Evolutionary conservation across 257 asterid species (phyloP).

Genomic region (Thymus quinquecostatus): DNA sequence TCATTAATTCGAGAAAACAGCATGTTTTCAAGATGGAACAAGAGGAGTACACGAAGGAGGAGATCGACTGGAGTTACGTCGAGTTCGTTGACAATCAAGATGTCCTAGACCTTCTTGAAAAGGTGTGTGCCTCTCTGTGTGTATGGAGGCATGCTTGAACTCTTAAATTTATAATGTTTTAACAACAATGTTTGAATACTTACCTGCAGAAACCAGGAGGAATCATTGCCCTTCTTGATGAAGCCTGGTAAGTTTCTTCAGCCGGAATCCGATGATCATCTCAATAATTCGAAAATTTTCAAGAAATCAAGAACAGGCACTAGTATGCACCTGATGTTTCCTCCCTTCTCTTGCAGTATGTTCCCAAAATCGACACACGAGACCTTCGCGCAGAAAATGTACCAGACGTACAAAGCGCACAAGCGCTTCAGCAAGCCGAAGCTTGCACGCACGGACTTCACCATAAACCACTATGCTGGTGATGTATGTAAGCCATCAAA

Average conservation of each 20-base stretch:
- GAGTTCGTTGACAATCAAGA: conserved; percentile 97
- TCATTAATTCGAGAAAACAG: conserved; percentile 46
- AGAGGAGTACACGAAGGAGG: conserved; percentile 91
- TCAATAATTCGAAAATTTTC: neutral
- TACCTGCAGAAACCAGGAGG: conserved; percentile 95
- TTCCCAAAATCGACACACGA: conserved; percentile 97
- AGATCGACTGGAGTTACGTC: conserved; percentile 94
- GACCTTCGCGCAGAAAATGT: conserved; percentile 95
- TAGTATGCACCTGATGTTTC: conserved; percentile 28
- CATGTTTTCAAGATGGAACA: conserved; percentile 99
- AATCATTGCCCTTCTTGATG: conserved; percentile 94
- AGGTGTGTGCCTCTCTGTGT: conserved; percentile 46
- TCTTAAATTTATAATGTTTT: conserved; percentile 20
- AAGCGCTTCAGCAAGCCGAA: conserved; percentile 95
- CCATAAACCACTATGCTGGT: conserved; percentile 93
- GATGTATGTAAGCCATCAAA: conserved; percentile 60
- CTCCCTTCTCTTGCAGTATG: conserved; percentile 70
- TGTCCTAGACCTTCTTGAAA: conserved; percentile 91
- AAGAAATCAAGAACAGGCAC: no score
- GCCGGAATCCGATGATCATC: neutral
- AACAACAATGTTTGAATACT: conserved; percentile 23
- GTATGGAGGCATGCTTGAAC: conserved; percentile 4
- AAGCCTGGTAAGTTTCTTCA: conserved; percentile 78
- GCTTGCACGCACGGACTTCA: conserved; percentile 87
- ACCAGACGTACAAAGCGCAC: conserved; percentile 87